These are phyloP conservation scores for Parietichytrium sp. DNA, from an alignment of 108 stramenopile genomes.

Conservation along the genomic window DNA sequence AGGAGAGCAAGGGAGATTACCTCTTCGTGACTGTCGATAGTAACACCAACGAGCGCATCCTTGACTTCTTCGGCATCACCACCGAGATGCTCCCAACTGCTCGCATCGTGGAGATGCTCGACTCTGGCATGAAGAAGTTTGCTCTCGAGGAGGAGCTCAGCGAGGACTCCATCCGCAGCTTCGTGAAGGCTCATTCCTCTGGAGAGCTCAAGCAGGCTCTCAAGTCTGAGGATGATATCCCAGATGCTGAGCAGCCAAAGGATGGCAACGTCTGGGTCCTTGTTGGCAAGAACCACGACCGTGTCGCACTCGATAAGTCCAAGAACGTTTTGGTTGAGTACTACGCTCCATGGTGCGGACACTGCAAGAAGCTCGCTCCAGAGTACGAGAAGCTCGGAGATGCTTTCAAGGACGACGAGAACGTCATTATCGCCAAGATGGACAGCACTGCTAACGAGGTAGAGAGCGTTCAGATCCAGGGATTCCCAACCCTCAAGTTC, in stretches of 20 bases:
- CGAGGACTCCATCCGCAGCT: not conserved
- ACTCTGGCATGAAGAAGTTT: slow-evolving; percentile 44
- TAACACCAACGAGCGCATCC: slow-evolving; percentile 53
- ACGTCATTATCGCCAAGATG: slow-evolving; percentile 66
- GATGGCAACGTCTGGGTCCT: slow-evolving; percentile 52
- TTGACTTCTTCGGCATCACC: slow-evolving; percentile 60
- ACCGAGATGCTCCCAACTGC: slow-evolving; percentile 49
- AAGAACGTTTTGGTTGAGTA: slow-evolving; percentile 72
- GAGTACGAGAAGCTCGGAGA: slow-evolving; percentile 60
- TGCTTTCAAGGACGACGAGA: slow-evolving; percentile 49
- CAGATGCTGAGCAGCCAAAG: slow-evolving; percentile 49
- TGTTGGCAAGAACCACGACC: slow-evolving; percentile 53
- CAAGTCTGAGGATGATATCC: slow-evolving; percentile 51
- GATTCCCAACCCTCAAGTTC: slow-evolving; percentile 68
- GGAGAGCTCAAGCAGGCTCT: slow-evolving; percentile 52
- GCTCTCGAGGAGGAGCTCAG: slow-evolving; percentile 40
- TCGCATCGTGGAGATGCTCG: slow-evolving; percentile 59
- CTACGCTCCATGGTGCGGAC: slow-evolving; percentile 77
- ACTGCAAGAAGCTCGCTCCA: slow-evolving; percentile 69
- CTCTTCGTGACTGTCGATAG: slow-evolving; percentile 55
- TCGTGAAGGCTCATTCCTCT: slow-evolving; percentile 40
- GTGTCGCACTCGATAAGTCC: slow-evolving; percentile 43
- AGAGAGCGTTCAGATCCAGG: slow-evolving; percentile 57
- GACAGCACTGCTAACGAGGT: slow-evolving; percentile 70
- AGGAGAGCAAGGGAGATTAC: slow-evolving; percentile 44